Evolutionary conservation across 1,139 yeast genomes (phyloP).

Genomic region (Kazachstania sp.): DNA sequence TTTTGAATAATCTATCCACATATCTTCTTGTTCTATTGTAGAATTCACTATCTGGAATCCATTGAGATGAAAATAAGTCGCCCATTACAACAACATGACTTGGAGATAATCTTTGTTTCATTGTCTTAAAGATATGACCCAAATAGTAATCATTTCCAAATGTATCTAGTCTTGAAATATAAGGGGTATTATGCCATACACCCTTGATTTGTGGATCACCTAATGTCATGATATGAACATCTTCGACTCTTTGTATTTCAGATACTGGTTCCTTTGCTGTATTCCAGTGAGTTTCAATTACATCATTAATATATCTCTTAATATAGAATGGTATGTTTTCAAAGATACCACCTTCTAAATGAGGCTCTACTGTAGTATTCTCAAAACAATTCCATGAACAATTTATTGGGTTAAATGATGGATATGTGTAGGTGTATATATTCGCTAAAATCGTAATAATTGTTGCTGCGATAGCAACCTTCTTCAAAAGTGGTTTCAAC

Average conservation of each 20-base stretch:
- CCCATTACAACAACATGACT: conserved; percentile 85
- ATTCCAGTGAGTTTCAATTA: conserved; percentile 3
- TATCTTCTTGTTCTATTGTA: conserved; percentile 67
- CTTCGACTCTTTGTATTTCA: conserved; percentile 9
- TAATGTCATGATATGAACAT: conserved; percentile 63
- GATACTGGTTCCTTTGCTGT: conserved; percentile 4
- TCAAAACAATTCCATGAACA: conserved; percentile 48
- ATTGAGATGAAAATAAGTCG: conserved; percentile 88
- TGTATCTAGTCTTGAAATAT: conserved; percentile 68
- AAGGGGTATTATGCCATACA: conserved; percentile 61
- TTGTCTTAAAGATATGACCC: conserved; percentile 67
- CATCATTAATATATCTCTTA: conserved; percentile 24
- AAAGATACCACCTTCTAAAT: conserved; percentile 5
- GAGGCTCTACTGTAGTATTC: conserved; percentile 9
- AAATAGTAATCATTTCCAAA: conserved; percentile 81
- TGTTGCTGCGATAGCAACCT: conserved; percentile 26
- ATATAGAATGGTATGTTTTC: conserved; percentile 12
- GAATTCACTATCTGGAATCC: conserved; percentile 86
- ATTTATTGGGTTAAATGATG: conserved; percentile 43
- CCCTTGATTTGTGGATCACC: conserved; percentile 98
- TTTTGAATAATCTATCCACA: conserved; percentile 48
- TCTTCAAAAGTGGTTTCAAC: not conserved
- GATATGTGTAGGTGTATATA: conserved; percentile 62
- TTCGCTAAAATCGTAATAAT: conserved; percentile 42
- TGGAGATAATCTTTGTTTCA: conserved; percentile 59